These are phyloP conservation scores for Neophaeococcomyces aloes DNA, from an alignment of 2,329 filamentous ascomycete genomes.

Conservation along the genomic window DNA sequence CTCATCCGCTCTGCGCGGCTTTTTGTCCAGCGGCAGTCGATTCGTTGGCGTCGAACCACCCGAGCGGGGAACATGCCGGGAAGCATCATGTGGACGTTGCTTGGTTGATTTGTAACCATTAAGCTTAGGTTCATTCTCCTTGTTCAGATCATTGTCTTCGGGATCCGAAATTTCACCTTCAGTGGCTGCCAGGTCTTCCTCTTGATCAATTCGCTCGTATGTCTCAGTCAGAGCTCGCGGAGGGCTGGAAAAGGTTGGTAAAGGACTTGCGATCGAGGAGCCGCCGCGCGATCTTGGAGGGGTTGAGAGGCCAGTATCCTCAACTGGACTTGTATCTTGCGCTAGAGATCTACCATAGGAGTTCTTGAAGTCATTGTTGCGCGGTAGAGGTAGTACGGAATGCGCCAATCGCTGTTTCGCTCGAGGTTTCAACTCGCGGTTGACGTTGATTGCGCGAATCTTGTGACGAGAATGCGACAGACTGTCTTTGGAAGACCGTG, in stretches of 20 bases:
- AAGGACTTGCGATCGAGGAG: constrained; percentile 23
- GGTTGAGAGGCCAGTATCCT: constrained; percentile 14
- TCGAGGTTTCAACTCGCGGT: constrained; percentile 26
- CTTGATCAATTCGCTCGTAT: constrained; percentile 32
- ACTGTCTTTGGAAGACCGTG: neutral
- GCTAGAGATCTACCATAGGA: constrained; percentile 7
- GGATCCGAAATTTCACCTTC: constrained; percentile 23
- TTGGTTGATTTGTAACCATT: neutral
- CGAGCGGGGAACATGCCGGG: neutral
- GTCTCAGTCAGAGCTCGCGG: constrained; percentile 28
- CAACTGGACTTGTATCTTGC: constrained; percentile 25
- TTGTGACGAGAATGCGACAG: constrained; percentile 9
- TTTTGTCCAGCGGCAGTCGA: neutral
- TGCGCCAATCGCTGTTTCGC: constrained; percentile 8
- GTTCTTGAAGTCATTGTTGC: constrained; percentile 2
- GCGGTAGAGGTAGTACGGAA: constrained; percentile 11
- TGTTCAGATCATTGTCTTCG: constrained; percentile 23
- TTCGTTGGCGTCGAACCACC: constrained; percentile 11
- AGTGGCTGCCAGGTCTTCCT: constrained; percentile 27
- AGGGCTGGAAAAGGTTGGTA: constrained; percentile 28
- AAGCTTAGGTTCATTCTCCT: neutral
- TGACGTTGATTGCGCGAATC: constrained; percentile 19
- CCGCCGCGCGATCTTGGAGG: constrained; percentile 17
- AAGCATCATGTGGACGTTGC: neutral
- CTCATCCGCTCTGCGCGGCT: constrained; percentile 18